Base-by-base conservation (phyloP, 2,329 filamentous ascomycete genomes). In the Fusarium marasasianum region DNA sequence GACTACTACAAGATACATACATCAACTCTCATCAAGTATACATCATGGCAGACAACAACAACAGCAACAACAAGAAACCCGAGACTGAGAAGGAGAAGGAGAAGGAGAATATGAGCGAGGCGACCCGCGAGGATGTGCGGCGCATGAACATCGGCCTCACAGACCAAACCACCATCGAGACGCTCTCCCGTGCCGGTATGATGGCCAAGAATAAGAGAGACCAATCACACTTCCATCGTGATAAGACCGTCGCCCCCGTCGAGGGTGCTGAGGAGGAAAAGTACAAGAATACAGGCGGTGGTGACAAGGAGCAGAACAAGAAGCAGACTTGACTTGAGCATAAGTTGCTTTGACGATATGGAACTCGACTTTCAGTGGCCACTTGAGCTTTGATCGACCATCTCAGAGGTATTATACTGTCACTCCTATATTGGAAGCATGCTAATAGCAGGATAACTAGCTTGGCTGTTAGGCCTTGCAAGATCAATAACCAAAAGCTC, bases 121-220 rank as follows among this genome's bases (percentile, higher is more conserved):
- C 67, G 33, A 65, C 54, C 22, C 54, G 57, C 14, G 55, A 66
- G n/a, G 69, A 65, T n/a, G 20, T 76, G 15, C 59, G 71, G 8
- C 75, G 76, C 10, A 78, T 78, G 76, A 78, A 76, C 8, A 24
- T 40, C 6, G 50, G 63, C 18, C 75, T 78, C n/a, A 75, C 73
- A 20, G 48, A 78, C 62, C 76, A 78, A 51, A 37, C 31, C 17
- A 78, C 76, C 20, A 78, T 77, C 24, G 61, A 72, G 33, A 71
- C 69, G 18, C 76, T 78, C 18, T 69, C 73, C 0, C 56, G 64
- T 22, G 57, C 68, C 7, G 76, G 71, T 5, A 67, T 56, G 40
- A 44, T 69, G 26, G 76, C 76, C n/a, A 75, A 68, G 56, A 58
- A 61, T 50, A 77, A 72, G 47, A 62, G 76, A 20, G 41, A 51